Percentiles rank a stretch among this genome's conserved stretches.
These are phyloP conservation scores for Pseudocercospora cruenta DNA, from an alignment of 2,329 filamentous ascomycete species.

Conservation along the genomic window DNA sequence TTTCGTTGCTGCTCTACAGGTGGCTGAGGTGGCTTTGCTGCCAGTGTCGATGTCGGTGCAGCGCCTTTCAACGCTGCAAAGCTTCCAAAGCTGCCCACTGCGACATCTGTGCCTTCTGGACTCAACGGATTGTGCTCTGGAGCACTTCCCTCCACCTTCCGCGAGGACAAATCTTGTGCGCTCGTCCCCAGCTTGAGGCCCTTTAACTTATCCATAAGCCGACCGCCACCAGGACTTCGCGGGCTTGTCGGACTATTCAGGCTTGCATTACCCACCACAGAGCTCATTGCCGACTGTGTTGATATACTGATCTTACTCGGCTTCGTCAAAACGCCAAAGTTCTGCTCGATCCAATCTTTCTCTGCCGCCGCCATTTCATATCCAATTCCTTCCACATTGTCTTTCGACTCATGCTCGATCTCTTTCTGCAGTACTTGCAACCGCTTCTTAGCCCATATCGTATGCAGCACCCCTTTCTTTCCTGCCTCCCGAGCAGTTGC, in stretches of 20 bases:
- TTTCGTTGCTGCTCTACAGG: slow-evolving; percentile 23
- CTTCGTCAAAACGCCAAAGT: slow-evolving; percentile 67
- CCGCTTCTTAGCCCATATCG: slow-evolving; percentile 85
- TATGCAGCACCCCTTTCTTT: slow-evolving; percentile 82
- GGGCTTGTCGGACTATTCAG: slow-evolving; percentile 62
- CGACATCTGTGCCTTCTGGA: slow-evolving; percentile 65
- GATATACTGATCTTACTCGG: slow-evolving; percentile 45
- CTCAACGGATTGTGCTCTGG: slow-evolving; percentile 57
- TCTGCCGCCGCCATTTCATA: slow-evolving; percentile 83
- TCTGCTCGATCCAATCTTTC: slow-evolving; percentile 80
- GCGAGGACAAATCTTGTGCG: slow-evolving; percentile 29
- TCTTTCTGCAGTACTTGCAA: slow-evolving; percentile 75
- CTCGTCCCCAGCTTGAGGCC: slow-evolving; percentile 78
- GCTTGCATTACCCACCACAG: slow-evolving; percentile 27
- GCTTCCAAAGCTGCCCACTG: slow-evolving; percentile 61
- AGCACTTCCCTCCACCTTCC: slow-evolving; percentile 31
- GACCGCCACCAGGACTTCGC: slow-evolving; percentile 64
- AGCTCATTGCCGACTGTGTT: slow-evolving; percentile 36
- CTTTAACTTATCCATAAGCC: slow-evolving; percentile 76
- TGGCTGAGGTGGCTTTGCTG: slow-evolving; percentile 47
- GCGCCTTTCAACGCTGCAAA: slow-evolving; percentile 63
- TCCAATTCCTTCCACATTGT: slow-evolving; percentile 79
- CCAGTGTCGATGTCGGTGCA: slow-evolving; percentile 42
- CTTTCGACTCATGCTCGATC: slow-evolving; percentile 71
- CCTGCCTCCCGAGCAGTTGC: slow-evolving; percentile 68